Conservation (phyloP, 108 stramenopile species). For the Nitzschia inconspicua region DNA sequence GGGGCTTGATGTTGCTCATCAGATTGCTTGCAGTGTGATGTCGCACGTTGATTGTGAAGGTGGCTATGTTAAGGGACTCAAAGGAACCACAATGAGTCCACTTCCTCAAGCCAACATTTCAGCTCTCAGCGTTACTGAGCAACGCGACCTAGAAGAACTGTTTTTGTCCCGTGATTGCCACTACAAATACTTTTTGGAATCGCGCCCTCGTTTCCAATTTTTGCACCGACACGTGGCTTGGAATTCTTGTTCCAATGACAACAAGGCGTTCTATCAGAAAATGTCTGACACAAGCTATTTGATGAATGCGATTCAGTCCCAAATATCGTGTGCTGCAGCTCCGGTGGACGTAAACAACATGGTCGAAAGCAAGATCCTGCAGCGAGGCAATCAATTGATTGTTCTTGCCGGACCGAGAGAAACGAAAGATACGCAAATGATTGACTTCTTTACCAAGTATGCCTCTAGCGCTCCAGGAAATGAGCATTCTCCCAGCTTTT, state of each 20-base stretch:
- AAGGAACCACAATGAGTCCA: not conserved
- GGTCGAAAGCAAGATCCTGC: not conserved
- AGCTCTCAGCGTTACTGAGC: not conserved
- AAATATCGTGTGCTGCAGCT: not conserved
- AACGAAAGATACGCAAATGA: constrained; percentile 5
- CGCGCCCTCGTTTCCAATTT: not conserved
- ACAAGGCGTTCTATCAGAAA: not conserved
- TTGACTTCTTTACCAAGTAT: constrained; percentile 8
- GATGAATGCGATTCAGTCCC: constrained; percentile 1
- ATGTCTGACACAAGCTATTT: not conserved
- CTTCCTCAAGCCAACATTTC: not conserved
- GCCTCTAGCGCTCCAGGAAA: not conserved
- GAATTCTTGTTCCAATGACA: not conserved
- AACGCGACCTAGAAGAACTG: not conserved
- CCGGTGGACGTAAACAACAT: not conserved
- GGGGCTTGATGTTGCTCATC: constrained; percentile 6
- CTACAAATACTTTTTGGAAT: not conserved
- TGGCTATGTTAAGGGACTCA: not conserved
- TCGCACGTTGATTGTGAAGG: not conserved
- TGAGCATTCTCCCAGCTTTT: not conserved
- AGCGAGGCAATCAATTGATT: constrained; percentile 6
- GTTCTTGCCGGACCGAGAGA: constrained; percentile 22
- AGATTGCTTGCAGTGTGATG: constrained; percentile 10
- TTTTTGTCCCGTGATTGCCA: not conserved
- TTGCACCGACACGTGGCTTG: not conserved